These are phyloP conservation scores for Termitomyces sp. DNA, from an alignment of 768 basidiomycete species.

Conservation along the genomic window DNA sequence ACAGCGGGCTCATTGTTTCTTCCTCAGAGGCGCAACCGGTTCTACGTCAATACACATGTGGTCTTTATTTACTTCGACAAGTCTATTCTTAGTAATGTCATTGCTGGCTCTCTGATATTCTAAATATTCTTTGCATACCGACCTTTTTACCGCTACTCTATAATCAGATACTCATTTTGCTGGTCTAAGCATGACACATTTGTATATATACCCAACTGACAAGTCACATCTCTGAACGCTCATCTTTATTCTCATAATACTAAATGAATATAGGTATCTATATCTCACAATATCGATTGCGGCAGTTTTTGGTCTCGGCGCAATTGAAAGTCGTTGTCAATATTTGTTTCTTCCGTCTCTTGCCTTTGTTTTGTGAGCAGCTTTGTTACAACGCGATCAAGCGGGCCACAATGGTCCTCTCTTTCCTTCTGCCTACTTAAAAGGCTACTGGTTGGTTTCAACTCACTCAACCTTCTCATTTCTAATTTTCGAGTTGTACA, in stretches of 20 bases:
- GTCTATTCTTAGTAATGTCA: not conserved
- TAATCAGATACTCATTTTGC: constrained; percentile 2
- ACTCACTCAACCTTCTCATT: not conserved
- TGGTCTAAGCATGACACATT: not conserved
- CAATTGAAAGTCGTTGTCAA: not conserved
- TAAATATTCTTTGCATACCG: not conserved
- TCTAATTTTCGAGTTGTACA: not conserved
- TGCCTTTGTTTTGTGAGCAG: not conserved
- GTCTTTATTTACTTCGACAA: not conserved
- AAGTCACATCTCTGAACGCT: not conserved
- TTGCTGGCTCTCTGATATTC: constrained; percentile 7
- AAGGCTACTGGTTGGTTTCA: not conserved
- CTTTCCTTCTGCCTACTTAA: not conserved
- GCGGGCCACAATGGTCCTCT: not conserved
- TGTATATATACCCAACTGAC: not conserved
- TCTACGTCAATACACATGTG: not conserved
- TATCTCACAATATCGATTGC: not conserved
- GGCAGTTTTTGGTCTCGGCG: too few relatives aligned
- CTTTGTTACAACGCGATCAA: not conserved
- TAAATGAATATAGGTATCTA: not conserved
- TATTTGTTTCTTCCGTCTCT: too few relatives aligned
- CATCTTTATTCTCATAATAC: not conserved
- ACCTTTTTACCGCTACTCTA: not conserved
- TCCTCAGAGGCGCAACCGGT: not conserved
- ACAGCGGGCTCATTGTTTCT: not conserved